Evolutionary conservation across 768 basidiomycete genomes (phyloP).

Genomic region (Lactifluus piperatus): DNA sequence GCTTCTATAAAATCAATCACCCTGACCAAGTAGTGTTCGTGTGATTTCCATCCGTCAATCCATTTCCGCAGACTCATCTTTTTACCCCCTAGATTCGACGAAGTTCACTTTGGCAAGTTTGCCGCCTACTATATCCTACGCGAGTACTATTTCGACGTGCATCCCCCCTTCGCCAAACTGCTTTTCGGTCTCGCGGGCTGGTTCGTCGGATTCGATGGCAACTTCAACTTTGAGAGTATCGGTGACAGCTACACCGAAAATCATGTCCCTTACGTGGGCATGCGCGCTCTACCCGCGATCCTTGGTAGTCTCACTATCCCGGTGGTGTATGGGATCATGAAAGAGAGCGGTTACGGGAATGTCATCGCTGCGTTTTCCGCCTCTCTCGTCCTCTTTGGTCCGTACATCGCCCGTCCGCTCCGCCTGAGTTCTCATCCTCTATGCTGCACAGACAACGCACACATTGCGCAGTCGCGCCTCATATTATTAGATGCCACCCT

Average conservation of each 20-base stretch:
- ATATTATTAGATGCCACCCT: slow-evolving; percentile 92
- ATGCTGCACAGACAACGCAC: slow-evolving; percentile 71
- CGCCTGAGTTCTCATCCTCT: neutral
- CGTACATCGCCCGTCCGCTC: slow-evolving; percentile 25
- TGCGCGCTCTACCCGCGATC: slow-evolving; percentile 88
- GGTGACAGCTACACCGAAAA: slow-evolving; percentile 84
- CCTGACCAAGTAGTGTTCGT: slow-evolving; percentile 92
- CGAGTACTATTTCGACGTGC: slow-evolving; percentile 99
- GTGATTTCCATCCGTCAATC: neutral
- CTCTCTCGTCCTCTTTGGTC: slow-evolving; percentile 78
- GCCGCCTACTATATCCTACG: slow-evolving; percentile 88
- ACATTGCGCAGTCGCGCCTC: slow-evolving; percentile 91
- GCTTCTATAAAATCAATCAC: slow-evolving; percentile 91
- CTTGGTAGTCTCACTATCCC: slow-evolving; percentile 87
- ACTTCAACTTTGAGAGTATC: slow-evolving; percentile 90
- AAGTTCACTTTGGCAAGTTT: slow-evolving; percentile 98
- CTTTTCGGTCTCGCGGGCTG: slow-evolving; percentile 91
- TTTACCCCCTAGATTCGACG: slow-evolving; percentile 64
- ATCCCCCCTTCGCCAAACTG: slow-evolving; percentile 95
- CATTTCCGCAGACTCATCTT: slow-evolving; percentile 5
- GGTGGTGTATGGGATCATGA: slow-evolving; percentile 93
- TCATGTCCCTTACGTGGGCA: slow-evolving; percentile 89
- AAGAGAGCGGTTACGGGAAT: slow-evolving; percentile 93
- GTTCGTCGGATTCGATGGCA: slow-evolving; percentile 94
- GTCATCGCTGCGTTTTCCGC: slow-evolving; percentile 88